These are phyloP conservation scores for Fusarium sublunatum DNA, from an alignment of 2,329 filamentous ascomycete species.

Conservation along the genomic window DNA sequence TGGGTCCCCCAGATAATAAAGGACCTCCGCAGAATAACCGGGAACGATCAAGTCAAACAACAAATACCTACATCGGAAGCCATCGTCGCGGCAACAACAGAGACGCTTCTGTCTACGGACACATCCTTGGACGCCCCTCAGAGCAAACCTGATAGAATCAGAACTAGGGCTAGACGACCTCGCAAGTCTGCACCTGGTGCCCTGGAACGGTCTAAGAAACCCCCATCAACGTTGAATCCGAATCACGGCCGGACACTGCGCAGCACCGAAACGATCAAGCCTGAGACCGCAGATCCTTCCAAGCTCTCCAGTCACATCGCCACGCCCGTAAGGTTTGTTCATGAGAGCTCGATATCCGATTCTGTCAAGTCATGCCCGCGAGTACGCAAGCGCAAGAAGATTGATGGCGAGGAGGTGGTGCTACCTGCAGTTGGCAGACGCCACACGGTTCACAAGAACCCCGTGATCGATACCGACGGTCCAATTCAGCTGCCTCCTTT, in stretches of 20 bases:
- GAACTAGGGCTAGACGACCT: constrained; percentile 47
- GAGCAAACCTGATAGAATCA: constrained; percentile 34
- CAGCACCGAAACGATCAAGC: constrained; percentile 27
- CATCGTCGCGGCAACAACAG: constrained; percentile 11
- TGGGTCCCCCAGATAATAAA: constrained; percentile 57
- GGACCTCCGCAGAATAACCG: constrained; percentile 54
- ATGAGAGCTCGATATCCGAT: constrained; percentile 59
- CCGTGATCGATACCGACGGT: constrained; percentile 25
- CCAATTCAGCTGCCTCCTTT: constrained; percentile 48
- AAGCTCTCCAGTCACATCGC: not conserved
- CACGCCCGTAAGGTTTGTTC: constrained; percentile 21
- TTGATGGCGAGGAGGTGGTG: constrained; percentile 54
- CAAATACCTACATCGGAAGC: constrained; percentile 33
- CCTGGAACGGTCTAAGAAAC: constrained; percentile 47
- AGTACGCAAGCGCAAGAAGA: constrained; percentile 60
- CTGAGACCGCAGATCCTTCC: not conserved
- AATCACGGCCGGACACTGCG: constrained; percentile 51
- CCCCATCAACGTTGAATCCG: constrained; percentile 52
- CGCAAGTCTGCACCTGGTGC: constrained; percentile 57
- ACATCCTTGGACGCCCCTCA: constrained; percentile 10
- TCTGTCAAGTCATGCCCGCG: constrained; percentile 63
- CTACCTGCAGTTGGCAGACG: constrained; percentile 41
- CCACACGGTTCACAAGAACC: constrained; percentile 23
- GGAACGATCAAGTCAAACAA: constrained; percentile 31
- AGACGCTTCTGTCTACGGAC: constrained; percentile 1